phyloP scores from a whole-genome alignment of 768 basidiomycete genomes.

The Phaeotremella skinneri region DNA sequence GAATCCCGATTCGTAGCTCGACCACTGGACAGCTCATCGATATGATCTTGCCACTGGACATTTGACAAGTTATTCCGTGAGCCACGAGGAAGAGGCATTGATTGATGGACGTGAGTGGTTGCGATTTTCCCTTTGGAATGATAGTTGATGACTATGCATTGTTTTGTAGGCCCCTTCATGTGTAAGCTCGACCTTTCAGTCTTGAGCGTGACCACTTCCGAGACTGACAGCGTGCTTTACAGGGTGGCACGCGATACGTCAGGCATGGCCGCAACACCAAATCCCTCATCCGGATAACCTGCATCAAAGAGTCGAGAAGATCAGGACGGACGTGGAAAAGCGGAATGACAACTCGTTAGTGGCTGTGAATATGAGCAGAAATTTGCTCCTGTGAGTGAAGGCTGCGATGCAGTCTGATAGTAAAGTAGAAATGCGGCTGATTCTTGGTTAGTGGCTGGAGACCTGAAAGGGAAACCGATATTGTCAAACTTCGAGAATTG shows the following conservation, averaged over 20 bases:
- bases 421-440: conserved; percentile 7
- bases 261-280: conserved; percentile 46
- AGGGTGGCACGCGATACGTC: conserved; percentile 51
- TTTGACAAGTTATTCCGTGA: conserved; percentile 43
- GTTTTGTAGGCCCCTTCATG: conserved; percentile 40
- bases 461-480: conserved; percentile 45
- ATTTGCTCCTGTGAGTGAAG: conserved; percentile 41
- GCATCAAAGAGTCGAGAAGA: conserved; percentile 33
- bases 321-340: conserved; percentile 22
- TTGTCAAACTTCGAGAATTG: conserved; percentile 44
- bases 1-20: conserved; percentile 10
- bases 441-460: conserved; percentile 39
- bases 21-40: conserved; percentile 51
- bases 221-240: neutral
- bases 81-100: conserved; percentile 30
- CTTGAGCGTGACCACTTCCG: neutral
- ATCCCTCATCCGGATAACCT: conserved; percentile 44
- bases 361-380: conserved; percentile 46
- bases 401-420: neutral
- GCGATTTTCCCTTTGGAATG: neutral
- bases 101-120: conserved; percentile 45
- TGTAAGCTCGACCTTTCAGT: conserved; percentile 25
- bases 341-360: conserved; percentile 44
- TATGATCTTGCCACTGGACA: conserved; percentile 45
- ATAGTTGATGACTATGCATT: neutral